Evolutionary conservation across 371 early-diverging fungal species (phyloP), one percentile per base, ranked within the genome.

Genomic region (Thermomucor indicae-seudaticae): DNA sequence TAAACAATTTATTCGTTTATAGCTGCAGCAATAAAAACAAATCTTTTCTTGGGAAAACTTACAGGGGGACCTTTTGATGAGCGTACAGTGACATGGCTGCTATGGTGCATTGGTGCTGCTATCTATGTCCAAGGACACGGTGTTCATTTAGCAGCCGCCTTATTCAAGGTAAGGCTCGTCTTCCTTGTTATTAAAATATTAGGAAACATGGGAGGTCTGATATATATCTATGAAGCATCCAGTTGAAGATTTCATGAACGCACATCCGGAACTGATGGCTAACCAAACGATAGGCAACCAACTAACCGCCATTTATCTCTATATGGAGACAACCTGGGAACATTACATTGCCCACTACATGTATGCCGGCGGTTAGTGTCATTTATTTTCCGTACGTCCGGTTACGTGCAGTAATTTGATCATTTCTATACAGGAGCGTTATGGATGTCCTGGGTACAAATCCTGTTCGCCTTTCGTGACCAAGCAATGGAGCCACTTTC

Each of bases 331-430:
- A 42, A 46, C 65, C 11, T 81, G 78, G 79, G 82, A 81, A 24
- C 82, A 81, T 38, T 61, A 58, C 17, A 67, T 76, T 44, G 79
- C 77, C 0, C 82, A 81, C 61, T 81, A 81, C 47, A 70, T 81
- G 65, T 81, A 81, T 58, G 82, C 79, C n/a, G 22, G 27, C 30
- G 53, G 53, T 44, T 38, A 3, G 49, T 14, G n/a, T 3, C 0
- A 19, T 20, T 37, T 22, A 14, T 2, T 2, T 19, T 42, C 32
- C 7, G 14, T 7, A 4, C 16, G 3, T 0, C 0, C 24, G n/a
- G 19, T 14, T 6, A 16, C 8, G 7, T 11, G 19, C 16, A 20
- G 6, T 14, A n/a, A 3, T 30, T n/a, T 32, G 11, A 16, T 44
- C 17, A 29, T 37, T 14, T 47, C 20, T 28, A 42, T 7, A 56